A percentile compares a stretch with the other conserved stretches of the same genome.
Evolutionary conservation across 208 protist species (phyloP).

Genomic region (Crithidia thermophila): DNA sequence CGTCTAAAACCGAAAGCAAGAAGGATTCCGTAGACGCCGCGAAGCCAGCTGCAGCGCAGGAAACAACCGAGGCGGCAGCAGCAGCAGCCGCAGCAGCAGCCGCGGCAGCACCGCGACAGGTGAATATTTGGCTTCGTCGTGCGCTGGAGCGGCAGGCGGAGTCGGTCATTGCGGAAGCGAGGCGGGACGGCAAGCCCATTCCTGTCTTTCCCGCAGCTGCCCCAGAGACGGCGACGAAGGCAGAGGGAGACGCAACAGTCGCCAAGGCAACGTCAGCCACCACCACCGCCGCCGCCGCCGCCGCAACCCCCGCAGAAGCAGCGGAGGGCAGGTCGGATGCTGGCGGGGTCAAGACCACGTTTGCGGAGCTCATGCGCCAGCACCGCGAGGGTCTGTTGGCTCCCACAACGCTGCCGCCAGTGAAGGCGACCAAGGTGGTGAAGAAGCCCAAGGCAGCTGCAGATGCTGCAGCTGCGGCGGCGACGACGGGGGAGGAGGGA

Average conservation of each 20-base stretch:
- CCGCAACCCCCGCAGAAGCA: not conserved
- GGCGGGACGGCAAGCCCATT: slow-evolving; percentile 25
- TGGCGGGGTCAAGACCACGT: slow-evolving; percentile 10
- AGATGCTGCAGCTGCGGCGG: slow-evolving; percentile 2
- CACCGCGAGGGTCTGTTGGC: slow-evolving; percentile 36
- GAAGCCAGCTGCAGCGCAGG: not conserved
- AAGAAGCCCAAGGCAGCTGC: slow-evolving; percentile 30
- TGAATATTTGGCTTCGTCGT: slow-evolving; percentile 37
- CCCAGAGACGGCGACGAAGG: not conserved
- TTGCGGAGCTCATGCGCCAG: slow-evolving; percentile 38
- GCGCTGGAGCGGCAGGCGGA: slow-evolving; percentile 32
- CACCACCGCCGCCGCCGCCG: not conserved
- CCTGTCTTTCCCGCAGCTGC: not conserved
- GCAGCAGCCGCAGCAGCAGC: not conserved
- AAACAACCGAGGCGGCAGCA: not conserved
- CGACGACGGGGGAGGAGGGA: too few species aligned
- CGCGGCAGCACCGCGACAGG: slow-evolving; percentile 1
- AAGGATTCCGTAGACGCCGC: not conserved
- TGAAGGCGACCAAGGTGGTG: slow-evolving; percentile 41
- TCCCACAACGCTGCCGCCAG: slow-evolving; percentile 24
- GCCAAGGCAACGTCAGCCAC: too few species aligned
- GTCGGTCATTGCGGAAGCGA: slow-evolving; percentile 20
- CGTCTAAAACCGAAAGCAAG: not conserved
- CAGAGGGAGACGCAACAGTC: too few species aligned
- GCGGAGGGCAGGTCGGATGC: not conserved